Evolutionary conservation across 2,329 filamentous ascomycete genomes (phyloP).

Genomic region (Chaetomium sp.): DNA sequence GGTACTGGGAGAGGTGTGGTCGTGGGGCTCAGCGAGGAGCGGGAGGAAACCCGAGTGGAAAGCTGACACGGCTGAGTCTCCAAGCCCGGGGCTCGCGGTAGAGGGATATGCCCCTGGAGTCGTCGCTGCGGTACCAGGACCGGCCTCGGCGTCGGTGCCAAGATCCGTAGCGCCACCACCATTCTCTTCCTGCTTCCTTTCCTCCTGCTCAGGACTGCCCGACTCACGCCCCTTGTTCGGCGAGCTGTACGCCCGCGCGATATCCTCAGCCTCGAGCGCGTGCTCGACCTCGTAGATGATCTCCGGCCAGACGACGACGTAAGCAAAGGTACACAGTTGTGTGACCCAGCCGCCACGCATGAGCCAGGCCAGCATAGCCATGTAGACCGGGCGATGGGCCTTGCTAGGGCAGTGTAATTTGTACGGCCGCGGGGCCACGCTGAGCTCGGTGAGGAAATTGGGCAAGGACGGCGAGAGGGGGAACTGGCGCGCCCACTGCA

Average conservation of each 20-base stretch:
- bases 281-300: slow-evolving; percentile 76
- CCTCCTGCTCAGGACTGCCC: slow-evolving; percentile 15
- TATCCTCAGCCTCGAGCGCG: slow-evolving; percentile 59
- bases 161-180: too few relatives aligned
- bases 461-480: slow-evolving; percentile 76
- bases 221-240: slow-evolving; percentile 21
- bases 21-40: slow-evolving; percentile 14
- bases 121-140: neutral
- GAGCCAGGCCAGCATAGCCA: slow-evolving; percentile 89
- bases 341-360: slow-evolving; percentile 90
- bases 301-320: slow-evolving; percentile 76
- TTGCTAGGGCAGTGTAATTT: slow-evolving; percentile 79
- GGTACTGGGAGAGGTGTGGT: slow-evolving; percentile 18
- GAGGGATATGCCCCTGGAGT: neutral
- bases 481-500: slow-evolving; percentile 70
- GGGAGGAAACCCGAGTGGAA: slow-evolving; percentile 21
- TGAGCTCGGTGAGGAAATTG: slow-evolving; percentile 80
- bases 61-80: slow-evolving; percentile 15
- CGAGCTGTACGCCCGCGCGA: slow-evolving; percentile 31
- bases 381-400: slow-evolving; percentile 78
- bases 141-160: too few relatives aligned
- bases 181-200: neutral
- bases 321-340: slow-evolving; percentile 84
- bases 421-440: slow-evolving; percentile 73
- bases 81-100: neutral